Percentiles rank a stretch among this genome's conserved stretches.
Evolutionary conservation across 169 alveolate genomes (phyloP).

Genomic region (Cryptosporidium andersoni): DNA sequence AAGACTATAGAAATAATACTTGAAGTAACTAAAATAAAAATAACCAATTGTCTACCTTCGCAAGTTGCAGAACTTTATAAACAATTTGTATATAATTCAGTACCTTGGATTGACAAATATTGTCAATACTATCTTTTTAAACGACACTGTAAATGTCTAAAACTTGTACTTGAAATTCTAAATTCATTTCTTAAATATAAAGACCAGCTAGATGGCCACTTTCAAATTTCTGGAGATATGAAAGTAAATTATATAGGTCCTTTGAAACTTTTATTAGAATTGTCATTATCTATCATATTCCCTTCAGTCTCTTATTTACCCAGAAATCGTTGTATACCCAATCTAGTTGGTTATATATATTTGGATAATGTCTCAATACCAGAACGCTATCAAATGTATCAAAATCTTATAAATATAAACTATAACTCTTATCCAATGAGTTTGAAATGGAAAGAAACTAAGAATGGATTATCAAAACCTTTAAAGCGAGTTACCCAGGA

Average conservation of each 20-base stretch:
- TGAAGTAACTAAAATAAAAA: not conserved
- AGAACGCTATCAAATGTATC: constrained; percentile 39
- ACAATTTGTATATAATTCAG: not conserved
- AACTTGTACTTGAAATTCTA: constrained; percentile 19
- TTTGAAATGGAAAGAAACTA: constrained; percentile 25
- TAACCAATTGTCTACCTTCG: not conserved
- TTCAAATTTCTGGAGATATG: not conserved
- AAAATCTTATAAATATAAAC: constrained; percentile 24
- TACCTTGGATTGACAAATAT: constrained; percentile 37
- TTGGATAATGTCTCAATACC: constrained; percentile 7
- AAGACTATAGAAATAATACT: too few relatives aligned
- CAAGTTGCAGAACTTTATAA: constrained; percentile 7
- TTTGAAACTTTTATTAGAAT: constrained; percentile 16
- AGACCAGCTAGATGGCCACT: not conserved
- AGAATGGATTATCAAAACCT: constrained; percentile 33
- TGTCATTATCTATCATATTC: constrained; percentile 13
- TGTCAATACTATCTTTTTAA: constrained; percentile 43
- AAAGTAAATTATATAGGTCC: constrained; percentile 10
- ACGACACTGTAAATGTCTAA: constrained; percentile 23
- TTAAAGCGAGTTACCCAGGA: constrained; percentile 63
- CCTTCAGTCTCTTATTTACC: constrained; percentile 66
- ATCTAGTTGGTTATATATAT: constrained; percentile 19
- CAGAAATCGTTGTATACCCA: constrained; percentile 32
- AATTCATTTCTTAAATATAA: constrained; percentile 1
- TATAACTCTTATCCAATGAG: constrained; percentile 60